These are phyloP conservation scores for Globisporangium polare DNA, from an alignment of 352 stramenopile species.

Conservation along the genomic window DNA sequence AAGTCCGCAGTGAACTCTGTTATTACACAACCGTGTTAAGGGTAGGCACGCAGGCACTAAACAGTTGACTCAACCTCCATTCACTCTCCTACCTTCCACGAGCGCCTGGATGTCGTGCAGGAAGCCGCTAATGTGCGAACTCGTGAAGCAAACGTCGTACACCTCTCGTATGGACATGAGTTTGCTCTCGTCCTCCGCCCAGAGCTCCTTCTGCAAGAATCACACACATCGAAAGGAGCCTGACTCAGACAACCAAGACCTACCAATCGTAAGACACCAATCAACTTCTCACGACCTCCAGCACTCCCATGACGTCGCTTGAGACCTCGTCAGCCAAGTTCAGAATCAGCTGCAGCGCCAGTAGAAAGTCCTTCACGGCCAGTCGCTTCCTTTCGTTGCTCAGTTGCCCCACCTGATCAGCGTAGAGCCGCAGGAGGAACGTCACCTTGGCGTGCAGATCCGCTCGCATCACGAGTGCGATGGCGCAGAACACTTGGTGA, in stretches of 20 bases:
- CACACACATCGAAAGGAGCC: too few relatives aligned
- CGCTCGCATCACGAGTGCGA: constrained; percentile 47
- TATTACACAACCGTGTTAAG: neutral
- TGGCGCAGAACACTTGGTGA: constrained; percentile 50
- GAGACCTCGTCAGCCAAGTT: constrained; percentile 31
- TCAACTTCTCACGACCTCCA: constrained; percentile 22
- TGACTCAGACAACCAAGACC: neutral
- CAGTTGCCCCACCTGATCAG: constrained; percentile 36
- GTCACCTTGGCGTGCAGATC: constrained; percentile 57
- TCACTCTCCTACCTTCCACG: constrained; percentile 28
- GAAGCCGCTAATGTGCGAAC: constrained; percentile 42
- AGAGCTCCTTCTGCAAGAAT: constrained; percentile 36
- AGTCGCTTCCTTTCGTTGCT: constrained; percentile 34
- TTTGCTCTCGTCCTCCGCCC: constrained; percentile 31
- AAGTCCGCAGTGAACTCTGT: constrained; percentile 11
- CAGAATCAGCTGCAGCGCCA: constrained; percentile 37
- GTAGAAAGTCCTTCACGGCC: constrained; percentile 40
- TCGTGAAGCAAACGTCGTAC: constrained; percentile 61
- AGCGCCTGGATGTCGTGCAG: constrained; percentile 49
- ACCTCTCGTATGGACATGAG: constrained; percentile 37
- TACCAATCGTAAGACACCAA: neutral
- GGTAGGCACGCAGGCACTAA: neutral
- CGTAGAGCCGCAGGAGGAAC: constrained; percentile 59
- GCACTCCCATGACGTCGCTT: constrained; percentile 16
- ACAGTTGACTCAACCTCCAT: neutral